A percentile compares a stretch with the other conserved stretches of the same genome.
These are phyloP conservation scores for Ampelomyces quisqualis DNA, from an alignment of 2,329 filamentous ascomycete genomes.

Conservation along the genomic window DNA sequence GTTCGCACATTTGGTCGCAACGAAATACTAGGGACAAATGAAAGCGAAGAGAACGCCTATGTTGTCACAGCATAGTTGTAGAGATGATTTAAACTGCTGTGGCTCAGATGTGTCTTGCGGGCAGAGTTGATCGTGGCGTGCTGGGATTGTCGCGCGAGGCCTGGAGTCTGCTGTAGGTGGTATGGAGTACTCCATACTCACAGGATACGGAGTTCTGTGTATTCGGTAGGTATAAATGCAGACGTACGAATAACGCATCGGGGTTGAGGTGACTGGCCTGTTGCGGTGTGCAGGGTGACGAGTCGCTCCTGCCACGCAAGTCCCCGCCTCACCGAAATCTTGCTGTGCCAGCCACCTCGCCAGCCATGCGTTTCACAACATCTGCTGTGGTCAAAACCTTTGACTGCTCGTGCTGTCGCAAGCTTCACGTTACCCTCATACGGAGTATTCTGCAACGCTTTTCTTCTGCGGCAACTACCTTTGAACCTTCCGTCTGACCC, in stretches of 20 bases:
- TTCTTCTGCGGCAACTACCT: too few species aligned
- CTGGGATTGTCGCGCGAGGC: too few species aligned
- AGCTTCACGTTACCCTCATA: slow-evolving; percentile 5
- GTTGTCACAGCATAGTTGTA: too few species aligned
- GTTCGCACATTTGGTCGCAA: slow-evolving; percentile 17
- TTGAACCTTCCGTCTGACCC: slow-evolving; percentile 9
- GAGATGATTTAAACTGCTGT: too few species aligned
- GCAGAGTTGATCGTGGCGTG: too few species aligned
- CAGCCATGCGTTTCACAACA: slow-evolving; percentile 18
- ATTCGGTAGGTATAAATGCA: too few species aligned
- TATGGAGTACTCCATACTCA: too few species aligned
- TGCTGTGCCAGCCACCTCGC: slow-evolving; percentile 21
- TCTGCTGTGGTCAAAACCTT: slow-evolving; percentile 16
- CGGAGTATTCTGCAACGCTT: slow-evolving; percentile 9
- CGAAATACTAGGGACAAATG: neutral
- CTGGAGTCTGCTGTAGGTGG: too few species aligned
- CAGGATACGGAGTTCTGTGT: too few species aligned
- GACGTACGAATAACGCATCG: too few species aligned
- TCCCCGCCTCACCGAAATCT: slow-evolving; percentile 24
- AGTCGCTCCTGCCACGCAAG: slow-evolving; percentile 9
- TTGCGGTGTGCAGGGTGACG: slow-evolving; percentile 29
- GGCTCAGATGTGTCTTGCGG: too few species aligned
- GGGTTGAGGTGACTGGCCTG: slow-evolving; percentile 12
- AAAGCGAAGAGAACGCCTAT: too few species aligned
- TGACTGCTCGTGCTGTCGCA: slow-evolving; percentile 16